Evolutionary conservation across 441 rosid genomes (phyloP), one percentile per base, ranked within the genome.

Genomic region (Omphalea diandra): DNA sequence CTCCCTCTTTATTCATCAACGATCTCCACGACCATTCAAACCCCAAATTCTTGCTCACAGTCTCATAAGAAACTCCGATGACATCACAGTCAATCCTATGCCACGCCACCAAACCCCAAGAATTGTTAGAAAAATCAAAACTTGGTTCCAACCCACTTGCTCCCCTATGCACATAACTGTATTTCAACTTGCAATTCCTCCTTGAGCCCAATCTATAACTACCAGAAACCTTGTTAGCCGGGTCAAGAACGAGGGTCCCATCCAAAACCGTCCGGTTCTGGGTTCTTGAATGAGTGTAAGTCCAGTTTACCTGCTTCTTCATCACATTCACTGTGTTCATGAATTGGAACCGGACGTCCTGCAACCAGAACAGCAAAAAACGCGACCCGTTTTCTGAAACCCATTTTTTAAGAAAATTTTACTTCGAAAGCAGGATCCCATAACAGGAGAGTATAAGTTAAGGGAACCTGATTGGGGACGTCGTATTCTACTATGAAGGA

Each of bases 291-390:
- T 82, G 85, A 33, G 66, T 69, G 73, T 82, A 82, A 14, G 86
- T 84, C 81, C 82, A 73, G 49, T 84, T 82, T 49, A 84, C 66
- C 76, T 64, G 76, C 73, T 81, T 86, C 62, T 80, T 70, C 53
- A 76, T 27, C 9, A 84, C 12, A 33, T 70, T 74, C 15, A 80
- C 78, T 0, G 77, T 74, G 75, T 81, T 81, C 84, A 86, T 79
- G 71, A 86, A 86, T 77, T 83, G 87, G 71, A 83, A 80, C 40
- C 73, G 77, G 24, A 82, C 60, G 73, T 82, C 85, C 90, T 83
- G 80, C 67, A 56, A n/a, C n/a, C 15, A 6, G 4, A 24, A 70
- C 26, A n/a, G n/a, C n/a, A n/a, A n/a, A n/a, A n/a, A n/a, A n/a
- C n/a, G n/a, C n/a, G n/a, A n/a, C n/a, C n/a, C n/a, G n/a, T n/a